A percentile compares a stretch with the other conserved stretches of the same genome.
These are phyloP conservation scores for Dictyostelium purpureum DNA, from an alignment of 78 protist genomes.

Conservation along the genomic window DNA sequence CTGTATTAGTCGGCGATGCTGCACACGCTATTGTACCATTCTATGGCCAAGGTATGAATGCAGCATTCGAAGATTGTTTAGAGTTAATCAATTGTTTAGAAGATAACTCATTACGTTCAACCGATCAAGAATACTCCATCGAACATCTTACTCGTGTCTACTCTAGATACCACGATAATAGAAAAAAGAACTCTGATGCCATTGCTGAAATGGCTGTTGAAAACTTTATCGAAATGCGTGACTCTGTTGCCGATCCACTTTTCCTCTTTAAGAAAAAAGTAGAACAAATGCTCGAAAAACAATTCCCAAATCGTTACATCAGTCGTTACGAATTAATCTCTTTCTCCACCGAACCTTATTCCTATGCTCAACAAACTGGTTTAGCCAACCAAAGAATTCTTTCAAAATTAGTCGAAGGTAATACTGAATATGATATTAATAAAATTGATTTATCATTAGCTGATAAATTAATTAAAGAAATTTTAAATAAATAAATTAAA, in stretches of 20 bases:
- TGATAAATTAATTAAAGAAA: conserved; percentile 36
- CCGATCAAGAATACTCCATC: neutral
- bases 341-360: conserved; percentile 69
- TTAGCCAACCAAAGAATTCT: conserved; percentile 34
- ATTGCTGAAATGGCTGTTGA: conserved; percentile 87
- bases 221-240: conserved; percentile 92
- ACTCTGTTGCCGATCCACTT: conserved; percentile 5
- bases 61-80: conserved; percentile 82
- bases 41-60: conserved; percentile 96
- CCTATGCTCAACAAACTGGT: conserved; percentile 66
- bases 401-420: neutral
- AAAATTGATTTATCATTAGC: conserved; percentile 37
- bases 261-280: conserved; percentile 79
- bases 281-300: conserved; percentile 48
- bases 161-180: conserved; percentile 5
- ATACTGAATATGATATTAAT: neutral
- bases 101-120: neutral
- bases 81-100: conserved; percentile 19
- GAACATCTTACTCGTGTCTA: conserved; percentile 10
- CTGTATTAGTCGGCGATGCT: conserved; percentile 86
- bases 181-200: conserved; percentile 82
- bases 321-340: conserved; percentile 81
- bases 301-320: conserved; percentile 57
- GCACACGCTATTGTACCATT: conserved; percentile 98
- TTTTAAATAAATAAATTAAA: conserved; percentile 10